Conservation (phyloP, 108 stramenopile species). For the Conticribra guillardii region DNA sequence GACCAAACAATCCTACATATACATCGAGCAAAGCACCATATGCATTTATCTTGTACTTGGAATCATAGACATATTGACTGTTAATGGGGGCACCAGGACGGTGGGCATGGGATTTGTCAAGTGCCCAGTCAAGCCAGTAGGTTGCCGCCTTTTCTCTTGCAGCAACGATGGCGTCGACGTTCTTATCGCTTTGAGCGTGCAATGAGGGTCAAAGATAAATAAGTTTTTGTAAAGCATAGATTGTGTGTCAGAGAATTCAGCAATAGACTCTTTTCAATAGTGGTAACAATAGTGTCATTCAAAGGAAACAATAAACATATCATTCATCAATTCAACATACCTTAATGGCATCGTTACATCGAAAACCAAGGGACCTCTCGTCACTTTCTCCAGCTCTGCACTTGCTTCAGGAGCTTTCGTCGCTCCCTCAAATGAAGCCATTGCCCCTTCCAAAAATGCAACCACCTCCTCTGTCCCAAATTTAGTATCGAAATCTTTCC, state of each 20-base stretch:
- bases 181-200: constrained; percentile 38
- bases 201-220: too few species aligned
- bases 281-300: not conserved
- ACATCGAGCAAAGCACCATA: constrained; percentile 68
- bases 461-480: constrained; percentile 72
- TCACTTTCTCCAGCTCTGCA: constrained; percentile 64
- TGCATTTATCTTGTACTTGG: constrained; percentile 73
- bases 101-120: constrained; percentile 60
- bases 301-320: not conserved
- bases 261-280: not conserved
- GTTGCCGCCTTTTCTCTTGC: constrained; percentile 65
- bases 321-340: constrained; percentile 8
- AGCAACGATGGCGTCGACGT: constrained; percentile 56
- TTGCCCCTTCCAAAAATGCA: constrained; percentile 34
- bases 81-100: constrained; percentile 81
- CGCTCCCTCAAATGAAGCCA: constrained; percentile 58
- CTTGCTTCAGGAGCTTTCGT: constrained; percentile 24
- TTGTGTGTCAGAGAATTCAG: too few species aligned
- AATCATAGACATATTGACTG: constrained; percentile 82
- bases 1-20: constrained; percentile 60
- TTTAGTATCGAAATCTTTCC: constrained; percentile 67
- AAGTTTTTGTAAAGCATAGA: too few species aligned
- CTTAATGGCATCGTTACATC: constrained; percentile 67
- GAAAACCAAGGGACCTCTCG: constrained; percentile 62
- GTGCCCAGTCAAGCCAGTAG: constrained; percentile 71